Base-by-base conservation (phyloP, 2,329 filamentous ascomycete species). In the Scedosporium dehoogii region DNA sequence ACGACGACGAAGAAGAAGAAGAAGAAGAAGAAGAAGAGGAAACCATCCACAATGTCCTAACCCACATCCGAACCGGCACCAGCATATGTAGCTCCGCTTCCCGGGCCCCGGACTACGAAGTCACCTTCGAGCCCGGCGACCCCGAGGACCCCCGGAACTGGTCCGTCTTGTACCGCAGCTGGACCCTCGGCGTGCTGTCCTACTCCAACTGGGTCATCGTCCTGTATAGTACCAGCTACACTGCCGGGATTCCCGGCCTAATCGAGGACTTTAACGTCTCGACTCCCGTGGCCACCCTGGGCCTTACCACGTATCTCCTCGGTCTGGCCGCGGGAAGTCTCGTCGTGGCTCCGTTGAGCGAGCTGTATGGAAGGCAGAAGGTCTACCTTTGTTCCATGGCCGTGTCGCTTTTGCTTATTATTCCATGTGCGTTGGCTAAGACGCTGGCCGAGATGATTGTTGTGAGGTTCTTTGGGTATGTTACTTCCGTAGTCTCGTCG, bases 171-270 rank as follows among this genome's bases (percentile, higher is more conserved):
- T 74, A 76, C 67, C 71, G 79, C 65, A 64, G 69, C 56, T 81
- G 75, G 74, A 71, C 72, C 60, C 71, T 79, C 59, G 72, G 76
- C 74, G 78, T 69, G 64, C 73, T 81, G 58, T 78, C 77, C 41
- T 78, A 75, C 63, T 75, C 76, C 5, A 77, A 76, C 1, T 80
- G 78, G 79, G 73, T 78, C 21, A 72, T 79, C n/a, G 86, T 91
- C 16, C 71, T 91, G 56, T 91, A 92, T 70, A 91, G 87, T 57
- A 94, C 91, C 0, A 87, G 84, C 60, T 96, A 94, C 71, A 91
- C 90, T 0, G 84, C 86, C 0, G 87, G 86, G 2, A 84, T 89
- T 41, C 81, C 84, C 0, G 86, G 88, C 0, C 83, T 96, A 72
- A 83, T 85, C 69, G 72, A 78, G 14, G 86, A 90, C 60, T 93